Conservation (phyloP, 805 yeast species). For the Metschnikowia proteae region DNA sequence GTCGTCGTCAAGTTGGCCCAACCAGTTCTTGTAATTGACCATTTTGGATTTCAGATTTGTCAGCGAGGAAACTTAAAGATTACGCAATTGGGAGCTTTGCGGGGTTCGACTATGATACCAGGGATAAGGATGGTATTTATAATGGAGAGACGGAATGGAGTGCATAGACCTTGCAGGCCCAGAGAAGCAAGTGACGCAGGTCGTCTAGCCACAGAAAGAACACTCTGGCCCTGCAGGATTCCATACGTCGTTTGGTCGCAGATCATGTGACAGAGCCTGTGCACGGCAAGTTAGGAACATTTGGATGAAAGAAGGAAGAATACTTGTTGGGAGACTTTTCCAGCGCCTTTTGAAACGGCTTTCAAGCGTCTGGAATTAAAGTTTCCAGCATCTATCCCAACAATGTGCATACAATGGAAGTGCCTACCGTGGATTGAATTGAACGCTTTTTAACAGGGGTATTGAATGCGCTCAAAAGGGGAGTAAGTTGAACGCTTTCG, state of each 20-base stretch:
- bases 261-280: too few relatives aligned
- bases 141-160: not conserved
- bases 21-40: conserved; percentile 51
- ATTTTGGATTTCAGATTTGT: conserved; percentile 15
- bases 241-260: not conserved
- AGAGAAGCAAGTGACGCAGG: not conserved
- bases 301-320: too few relatives aligned
- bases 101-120: not conserved
- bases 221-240: too few relatives aligned
- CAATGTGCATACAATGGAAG: too few relatives aligned
- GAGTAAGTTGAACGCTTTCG: too few relatives aligned
- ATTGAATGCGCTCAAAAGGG: too few relatives aligned
- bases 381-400: not conserved
- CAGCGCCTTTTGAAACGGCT: too few relatives aligned
- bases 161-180: not conserved
- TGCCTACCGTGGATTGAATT: too few relatives aligned
- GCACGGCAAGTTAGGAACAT: too few relatives aligned
- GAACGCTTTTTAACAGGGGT: too few relatives aligned
- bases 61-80: not conserved
- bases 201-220: not conserved
- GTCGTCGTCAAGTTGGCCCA: conserved; percentile 50
- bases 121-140: conserved; percentile 1
- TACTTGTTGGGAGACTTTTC: too few relatives aligned
- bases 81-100: not conserved
- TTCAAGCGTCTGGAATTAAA: too few relatives aligned